Evolutionary conservation across 495 filamentous ascomycete genomes (phyloP), one percentile per base, ranked within the genome.

Genomic region (Talaromyces nanjingensis): DNA sequence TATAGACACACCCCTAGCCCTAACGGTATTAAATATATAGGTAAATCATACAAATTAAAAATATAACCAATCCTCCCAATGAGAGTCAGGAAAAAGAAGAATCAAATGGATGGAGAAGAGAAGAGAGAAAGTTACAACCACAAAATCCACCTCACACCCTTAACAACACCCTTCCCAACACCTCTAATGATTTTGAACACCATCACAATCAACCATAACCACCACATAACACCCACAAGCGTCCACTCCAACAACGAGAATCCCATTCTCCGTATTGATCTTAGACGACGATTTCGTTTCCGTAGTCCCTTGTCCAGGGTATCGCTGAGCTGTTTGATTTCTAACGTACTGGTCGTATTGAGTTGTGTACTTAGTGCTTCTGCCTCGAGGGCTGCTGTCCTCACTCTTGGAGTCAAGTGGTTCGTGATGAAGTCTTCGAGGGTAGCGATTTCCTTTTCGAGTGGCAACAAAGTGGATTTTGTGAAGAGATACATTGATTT

Each of bases 191-290:
- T 64, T 63, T 89, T 80, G 59, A 87, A 78, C 12, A 87, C 79
- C 80, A 91, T 87, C 18, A 93, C 90, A 54, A 91, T 76, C 60
- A 91, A 79, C 90, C 90, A 93, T 9, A 91, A 87, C 72, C 87
- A 89, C 90, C 90, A 93, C 81, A 93, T 86, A 62, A 90, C 81
- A 16, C 85, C 89, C 34, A 93, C 86, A 24, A 93, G 79, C 31
- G 83, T 81, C 90, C 90, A 93, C 78, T 93, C 90, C 22, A 93
- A 81, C 27, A 87, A 75, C 9, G 89, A 76, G 79, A 88, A 93
- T 4, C 87, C 87, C 0, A 83, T 82, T 22, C 87, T 73, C 31
- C 91, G 76, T 2, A 91, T 74, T 87, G 89, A 92, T 24, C 90
- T 77, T 53, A 92, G 84, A 62, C 90, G 81, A 39, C 91, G 75